Evolutionary conservation across 2,329 filamentous ascomycete species (phyloP).

Genomic region (Hirsutella minnesotensis): DNA sequence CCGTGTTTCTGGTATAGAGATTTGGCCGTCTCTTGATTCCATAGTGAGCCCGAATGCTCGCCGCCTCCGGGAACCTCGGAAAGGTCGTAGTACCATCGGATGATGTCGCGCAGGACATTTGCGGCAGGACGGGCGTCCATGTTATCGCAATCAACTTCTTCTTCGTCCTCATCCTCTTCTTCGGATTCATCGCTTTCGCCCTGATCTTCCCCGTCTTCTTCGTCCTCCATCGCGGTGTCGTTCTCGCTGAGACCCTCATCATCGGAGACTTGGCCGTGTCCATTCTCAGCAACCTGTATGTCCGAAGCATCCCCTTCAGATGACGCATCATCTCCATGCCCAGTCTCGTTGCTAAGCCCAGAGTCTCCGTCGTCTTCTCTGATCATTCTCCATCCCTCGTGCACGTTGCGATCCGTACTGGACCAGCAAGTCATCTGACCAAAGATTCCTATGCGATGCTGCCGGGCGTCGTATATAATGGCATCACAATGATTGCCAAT

Average conservation of each 20-base stretch:
- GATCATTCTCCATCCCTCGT: background rate
- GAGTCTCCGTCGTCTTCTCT: background rate
- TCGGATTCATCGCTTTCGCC: background rate
- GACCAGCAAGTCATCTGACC: conserved; percentile 1
- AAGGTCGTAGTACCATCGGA: background rate
- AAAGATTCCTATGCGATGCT: conserved; percentile 13
- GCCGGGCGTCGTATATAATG: conserved; percentile 15
- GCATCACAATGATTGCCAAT: conserved; percentile 13
- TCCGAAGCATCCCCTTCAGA: too few species aligned
- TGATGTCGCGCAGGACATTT: conserved; percentile 1
- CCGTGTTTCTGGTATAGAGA: conserved; percentile 10
- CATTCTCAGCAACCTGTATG: too few species aligned
- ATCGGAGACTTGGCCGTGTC: too few species aligned
- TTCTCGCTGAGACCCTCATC: too few species aligned
- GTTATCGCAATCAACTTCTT: background rate
- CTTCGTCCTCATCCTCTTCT: background rate
- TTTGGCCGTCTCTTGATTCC: conserved; percentile 2
- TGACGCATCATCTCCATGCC: too few species aligned
- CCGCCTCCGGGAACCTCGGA: background rate
- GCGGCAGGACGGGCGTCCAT: background rate
- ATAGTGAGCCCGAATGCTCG: background rate
- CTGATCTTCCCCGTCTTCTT: background rate
- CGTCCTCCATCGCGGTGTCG: too few species aligned
- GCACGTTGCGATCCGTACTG: background rate
- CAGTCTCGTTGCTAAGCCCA: too few species aligned